Evolutionary conservation across 495 filamentous ascomycete species (phyloP).

Genomic region (Melanomma pulvis-pyrius): DNA sequence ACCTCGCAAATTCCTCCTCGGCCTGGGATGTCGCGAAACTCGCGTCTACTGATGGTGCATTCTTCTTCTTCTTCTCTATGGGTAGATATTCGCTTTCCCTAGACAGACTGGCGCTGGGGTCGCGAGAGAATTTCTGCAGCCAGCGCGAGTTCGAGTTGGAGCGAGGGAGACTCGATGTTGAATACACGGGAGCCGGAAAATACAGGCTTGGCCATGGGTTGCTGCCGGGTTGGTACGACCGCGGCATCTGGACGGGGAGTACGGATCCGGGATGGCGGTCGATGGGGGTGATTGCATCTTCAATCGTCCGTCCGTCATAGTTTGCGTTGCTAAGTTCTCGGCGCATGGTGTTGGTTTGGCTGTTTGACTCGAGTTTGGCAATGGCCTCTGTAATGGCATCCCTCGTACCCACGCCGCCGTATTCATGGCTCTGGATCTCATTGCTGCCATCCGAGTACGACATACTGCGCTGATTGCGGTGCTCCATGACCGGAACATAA

Average conservation of each 20-base stretch:
- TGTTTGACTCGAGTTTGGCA: slow-evolving; percentile 23
- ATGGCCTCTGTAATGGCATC: slow-evolving; percentile 18
- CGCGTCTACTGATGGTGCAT: not conserved
- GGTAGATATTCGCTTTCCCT: not conserved
- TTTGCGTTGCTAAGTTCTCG: not conserved
- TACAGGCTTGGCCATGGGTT: too few relatives aligned
- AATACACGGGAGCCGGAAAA: not conserved
- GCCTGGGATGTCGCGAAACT: slow-evolving; percentile 7
- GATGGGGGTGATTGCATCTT: slow-evolving; percentile 10
- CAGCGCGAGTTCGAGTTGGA: not conserved
- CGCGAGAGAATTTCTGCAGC: not conserved
- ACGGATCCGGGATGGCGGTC: not conserved
- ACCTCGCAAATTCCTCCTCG: slow-evolving; percentile 18
- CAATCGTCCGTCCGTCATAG: too few relatives aligned
- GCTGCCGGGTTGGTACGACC: too few relatives aligned
- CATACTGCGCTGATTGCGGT: not conserved
- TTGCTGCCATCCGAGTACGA: not conserved
- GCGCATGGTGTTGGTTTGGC: not conserved
- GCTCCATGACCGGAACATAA: slow-evolving; percentile 18
- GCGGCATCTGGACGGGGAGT: not conserved
- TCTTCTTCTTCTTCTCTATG: not conserved
- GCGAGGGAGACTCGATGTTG: not conserved
- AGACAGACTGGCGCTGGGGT: not conserved
- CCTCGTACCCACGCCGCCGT: slow-evolving; percentile 7
- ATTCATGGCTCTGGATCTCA: not conserved